A percentile compares a stretch with the other conserved stretches of the same genome.
These are phyloP conservation scores for Panellus pusillus DNA, from an alignment of 768 basidiomycete genomes.

Conservation along the genomic window DNA sequence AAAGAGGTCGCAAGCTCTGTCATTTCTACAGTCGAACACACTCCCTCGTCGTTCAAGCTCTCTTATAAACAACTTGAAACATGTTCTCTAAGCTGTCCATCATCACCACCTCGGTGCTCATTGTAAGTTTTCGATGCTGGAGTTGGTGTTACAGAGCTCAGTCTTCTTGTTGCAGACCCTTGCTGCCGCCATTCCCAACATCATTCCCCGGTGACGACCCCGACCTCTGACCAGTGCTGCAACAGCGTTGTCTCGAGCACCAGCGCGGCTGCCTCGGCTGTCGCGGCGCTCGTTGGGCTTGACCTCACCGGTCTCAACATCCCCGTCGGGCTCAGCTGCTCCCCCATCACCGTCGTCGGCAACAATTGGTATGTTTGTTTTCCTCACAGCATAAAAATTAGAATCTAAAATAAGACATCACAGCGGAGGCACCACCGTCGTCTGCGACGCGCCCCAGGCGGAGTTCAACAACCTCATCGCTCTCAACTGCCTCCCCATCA, in stretches of 20 bases:
- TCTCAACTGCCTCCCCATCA: conserved; percentile 3
- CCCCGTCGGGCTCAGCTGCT: conserved; percentile 18
- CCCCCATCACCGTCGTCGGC: conserved; percentile 16
- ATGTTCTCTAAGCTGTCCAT: conserved; percentile 16
- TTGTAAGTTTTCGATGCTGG: background rate
- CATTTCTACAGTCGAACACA: conserved; percentile 10
- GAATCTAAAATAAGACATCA: too few relatives aligned
- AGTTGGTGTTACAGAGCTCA: background rate
- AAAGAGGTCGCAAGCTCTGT: background rate
- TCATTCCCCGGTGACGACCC: conserved; percentile 8
- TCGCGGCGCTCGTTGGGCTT: background rate
- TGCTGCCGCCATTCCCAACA: conserved; percentile 16
- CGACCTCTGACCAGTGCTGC: conserved; percentile 16
- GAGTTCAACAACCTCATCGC: conserved; percentile 13
- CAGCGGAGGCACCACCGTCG: background rate
- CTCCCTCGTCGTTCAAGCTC: conserved; percentile 8
- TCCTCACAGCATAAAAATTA: too few relatives aligned
- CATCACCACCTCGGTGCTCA: conserved; percentile 1
- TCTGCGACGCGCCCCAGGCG: background rate
- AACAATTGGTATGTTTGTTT: conserved; percentile 5
- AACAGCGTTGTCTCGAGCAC: conserved; percentile 12
- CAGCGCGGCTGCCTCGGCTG: conserved; percentile 7
- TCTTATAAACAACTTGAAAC: conserved; percentile 1
- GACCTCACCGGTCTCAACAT: conserved; percentile 12
- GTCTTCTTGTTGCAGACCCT: conserved; percentile 8